phyloP scores from a whole-genome alignment of 176 grass and related monocot genomes.

The Hsuehochloa calcarea region DNA sequence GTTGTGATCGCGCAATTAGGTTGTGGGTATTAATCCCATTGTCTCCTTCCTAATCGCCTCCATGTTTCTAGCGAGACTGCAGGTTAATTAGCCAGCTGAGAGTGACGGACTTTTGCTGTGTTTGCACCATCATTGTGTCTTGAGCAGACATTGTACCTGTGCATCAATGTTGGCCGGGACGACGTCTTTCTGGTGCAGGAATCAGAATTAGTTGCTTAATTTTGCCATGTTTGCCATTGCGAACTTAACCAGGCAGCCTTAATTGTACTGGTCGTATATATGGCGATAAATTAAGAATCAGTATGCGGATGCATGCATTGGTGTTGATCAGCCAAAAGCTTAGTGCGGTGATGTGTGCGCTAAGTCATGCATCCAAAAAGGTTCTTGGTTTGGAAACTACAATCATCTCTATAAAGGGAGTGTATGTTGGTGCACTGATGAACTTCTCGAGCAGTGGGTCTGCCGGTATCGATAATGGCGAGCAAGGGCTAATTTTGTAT shows the following conservation, averaged over 20 bases:
- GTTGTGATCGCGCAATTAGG: conserved; percentile 17
- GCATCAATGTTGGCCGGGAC: background rate
- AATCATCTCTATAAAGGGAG: background rate
- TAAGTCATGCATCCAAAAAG: background rate
- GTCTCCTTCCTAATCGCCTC: conserved; percentile 32
- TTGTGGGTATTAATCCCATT: conserved; percentile 17
- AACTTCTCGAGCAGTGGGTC: conserved; percentile 29
- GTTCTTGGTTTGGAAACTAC: background rate
- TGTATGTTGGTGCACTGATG: background rate
- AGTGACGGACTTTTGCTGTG: background rate
- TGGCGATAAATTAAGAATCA: too few species aligned
- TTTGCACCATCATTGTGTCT: conserved; percentile 20
- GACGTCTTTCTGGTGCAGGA: background rate
- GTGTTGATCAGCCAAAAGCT: background rate
- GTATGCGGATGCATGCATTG: background rate
- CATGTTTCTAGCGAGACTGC: background rate
- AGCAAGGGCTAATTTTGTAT: conserved; percentile 27
- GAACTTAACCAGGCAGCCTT: background rate
- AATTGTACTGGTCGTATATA: too few species aligned
- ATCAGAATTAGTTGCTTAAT: background rate
- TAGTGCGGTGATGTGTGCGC: background rate
- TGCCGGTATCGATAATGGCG: conserved; percentile 18
- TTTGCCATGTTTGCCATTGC: background rate
- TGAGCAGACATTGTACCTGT: background rate
- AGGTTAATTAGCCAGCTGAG: background rate